Conservation (phyloP, 2,329 filamentous ascomycete genomes). For the Botrytis pseudocinerea region DNA sequence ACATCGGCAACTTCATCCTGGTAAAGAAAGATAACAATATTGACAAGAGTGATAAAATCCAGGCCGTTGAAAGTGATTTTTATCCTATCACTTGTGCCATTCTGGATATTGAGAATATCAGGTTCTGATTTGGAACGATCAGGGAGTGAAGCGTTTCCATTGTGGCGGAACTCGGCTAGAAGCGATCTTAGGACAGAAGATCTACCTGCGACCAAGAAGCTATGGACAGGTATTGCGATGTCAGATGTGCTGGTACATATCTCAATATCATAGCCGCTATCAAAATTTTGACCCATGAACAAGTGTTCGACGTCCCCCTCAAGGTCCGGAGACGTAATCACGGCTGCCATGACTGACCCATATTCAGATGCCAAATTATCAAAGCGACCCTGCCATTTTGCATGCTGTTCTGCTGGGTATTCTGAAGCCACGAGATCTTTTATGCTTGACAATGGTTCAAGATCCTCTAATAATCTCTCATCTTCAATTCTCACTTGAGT, state of each 20-base stretch:
- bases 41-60: constrained; percentile 77
- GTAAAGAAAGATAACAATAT: constrained; percentile 78
- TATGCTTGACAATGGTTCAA: constrained; percentile 70
- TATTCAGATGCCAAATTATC: constrained; percentile 54
- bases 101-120: constrained; percentile 61
- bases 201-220: constrained; percentile 74
- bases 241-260: constrained; percentile 65
- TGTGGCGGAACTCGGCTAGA: constrained; percentile 57
- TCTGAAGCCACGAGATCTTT: constrained; percentile 53
- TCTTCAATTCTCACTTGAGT: constrained; percentile 66
- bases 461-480: constrained; percentile 72
- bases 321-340: constrained; percentile 64
- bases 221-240: constrained; percentile 75
- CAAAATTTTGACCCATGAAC: constrained; percentile 45
- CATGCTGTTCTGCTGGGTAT: constrained; percentile 44
- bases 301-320: constrained; percentile 61
- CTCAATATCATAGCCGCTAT: constrained; percentile 42
- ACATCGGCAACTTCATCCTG: constrained; percentile 78
- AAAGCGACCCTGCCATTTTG: constrained; percentile 47
- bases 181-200: constrained; percentile 67
- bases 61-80: constrained; percentile 68
- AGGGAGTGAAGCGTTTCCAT: constrained; percentile 54
- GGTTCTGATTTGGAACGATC: constrained; percentile 36
- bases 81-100: constrained; percentile 47
- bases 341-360: constrained; percentile 51